Evolutionary conservation across 192 early-diverging fungal genomes (phyloP).

Genomic region (Thamnidium elegans): DNA sequence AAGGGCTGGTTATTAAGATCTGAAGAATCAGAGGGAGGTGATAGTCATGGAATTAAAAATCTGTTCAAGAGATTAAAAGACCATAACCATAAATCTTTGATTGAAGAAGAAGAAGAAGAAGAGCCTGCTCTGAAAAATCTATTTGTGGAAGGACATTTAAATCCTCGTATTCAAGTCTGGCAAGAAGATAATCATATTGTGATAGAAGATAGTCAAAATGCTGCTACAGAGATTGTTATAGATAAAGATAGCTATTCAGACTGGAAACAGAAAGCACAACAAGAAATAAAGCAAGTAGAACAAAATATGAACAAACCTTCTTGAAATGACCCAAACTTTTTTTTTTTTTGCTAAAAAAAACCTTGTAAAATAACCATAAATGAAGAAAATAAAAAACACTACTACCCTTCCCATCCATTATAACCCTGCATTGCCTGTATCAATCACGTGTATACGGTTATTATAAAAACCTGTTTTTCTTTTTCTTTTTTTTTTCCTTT

Average conservation of each 20-base stretch:
- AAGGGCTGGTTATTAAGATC: neutral
- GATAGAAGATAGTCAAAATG: conserved; percentile 18
- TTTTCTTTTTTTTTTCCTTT: neutral
- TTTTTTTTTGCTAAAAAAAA: too few relatives aligned
- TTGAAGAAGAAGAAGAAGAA: neutral
- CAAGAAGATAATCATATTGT: conserved; percentile 18
- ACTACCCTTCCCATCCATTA: too few relatives aligned
- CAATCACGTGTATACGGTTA: too few relatives aligned
- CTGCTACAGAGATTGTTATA: neutral
- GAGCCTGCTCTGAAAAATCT: neutral
- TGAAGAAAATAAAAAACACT: too few relatives aligned
- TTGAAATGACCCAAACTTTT: too few relatives aligned
- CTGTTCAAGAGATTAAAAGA: neutral
- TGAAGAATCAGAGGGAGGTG: neutral
- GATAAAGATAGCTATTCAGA: conserved; percentile 12
- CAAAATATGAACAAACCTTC: neutral
- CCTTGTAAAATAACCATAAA: too few relatives aligned
- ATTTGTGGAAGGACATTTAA: neutral
- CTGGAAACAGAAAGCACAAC: conserved; percentile 12
- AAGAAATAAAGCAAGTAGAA: conserved; percentile 26
- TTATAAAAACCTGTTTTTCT: neutral
- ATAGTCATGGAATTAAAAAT: neutral
- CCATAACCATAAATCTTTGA: neutral
- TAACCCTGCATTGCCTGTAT: too few relatives aligned
- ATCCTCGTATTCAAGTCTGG: conserved; percentile 28